A percentile compares a stretch with the other conserved stretches of the same genome.
phyloP scores from a whole-genome alignment of 257 asterid genomes.

The Solanum microdontum region DNA sequence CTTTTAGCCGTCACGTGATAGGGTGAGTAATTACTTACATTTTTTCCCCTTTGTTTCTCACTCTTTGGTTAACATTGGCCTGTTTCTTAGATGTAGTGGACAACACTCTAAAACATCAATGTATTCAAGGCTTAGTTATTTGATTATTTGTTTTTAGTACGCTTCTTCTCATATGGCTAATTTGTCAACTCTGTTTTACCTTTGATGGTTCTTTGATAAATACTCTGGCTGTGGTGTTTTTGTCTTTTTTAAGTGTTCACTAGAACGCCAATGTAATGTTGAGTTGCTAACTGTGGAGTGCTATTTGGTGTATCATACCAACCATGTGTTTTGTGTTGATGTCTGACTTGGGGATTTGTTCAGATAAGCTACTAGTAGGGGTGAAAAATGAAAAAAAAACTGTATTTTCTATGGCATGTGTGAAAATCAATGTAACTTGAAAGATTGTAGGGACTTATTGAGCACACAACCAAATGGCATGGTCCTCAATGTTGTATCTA shows the following conservation, averaged over 20 bases:
- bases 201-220: background rate
- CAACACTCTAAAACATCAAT: background rate
- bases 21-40: background rate
- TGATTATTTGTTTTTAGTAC: background rate
- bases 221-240: background rate
- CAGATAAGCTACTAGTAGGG: background rate
- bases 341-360: background rate
- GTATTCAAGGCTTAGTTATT: background rate
- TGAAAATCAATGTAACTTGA: background rate
- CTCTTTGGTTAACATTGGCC: background rate
- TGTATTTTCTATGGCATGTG: background rate
- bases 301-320: background rate
- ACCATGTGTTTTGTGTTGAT: background rate
- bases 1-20: slow-evolving; percentile 5
- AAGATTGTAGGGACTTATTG: background rate
- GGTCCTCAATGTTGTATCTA: background rate
- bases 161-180: background rate
- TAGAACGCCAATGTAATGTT: background rate
- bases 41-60: background rate
- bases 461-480: background rate
- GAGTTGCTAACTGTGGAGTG: background rate
- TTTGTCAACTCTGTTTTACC: background rate
- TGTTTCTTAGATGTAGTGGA: background rate
- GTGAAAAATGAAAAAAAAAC: background rate
- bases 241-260: background rate